A percentile compares a stretch with the other conserved stretches of the same genome.
These are phyloP conservation scores for Puccinia horiana DNA, from an alignment of 1,284 basidiomycete genomes.

Conservation along the genomic window DNA sequence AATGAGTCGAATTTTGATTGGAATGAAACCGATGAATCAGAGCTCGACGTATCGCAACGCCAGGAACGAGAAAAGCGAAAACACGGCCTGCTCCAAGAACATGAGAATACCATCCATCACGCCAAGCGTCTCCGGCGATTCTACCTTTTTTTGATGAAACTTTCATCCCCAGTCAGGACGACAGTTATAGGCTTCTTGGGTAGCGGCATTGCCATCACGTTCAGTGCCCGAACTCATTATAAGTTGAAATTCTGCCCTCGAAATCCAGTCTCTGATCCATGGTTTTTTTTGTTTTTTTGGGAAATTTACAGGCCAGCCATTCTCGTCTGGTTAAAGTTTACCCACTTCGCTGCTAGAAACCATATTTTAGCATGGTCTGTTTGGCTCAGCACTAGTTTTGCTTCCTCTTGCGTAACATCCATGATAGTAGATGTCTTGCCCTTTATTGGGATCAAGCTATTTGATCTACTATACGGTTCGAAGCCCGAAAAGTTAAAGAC, in stretches of 20 bases:
- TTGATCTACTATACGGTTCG: constrained; percentile 31
- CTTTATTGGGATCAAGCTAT: constrained; percentile 16
- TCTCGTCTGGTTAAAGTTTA: constrained; percentile 19
- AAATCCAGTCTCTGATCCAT: background rate
- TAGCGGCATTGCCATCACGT: constrained; percentile 39
- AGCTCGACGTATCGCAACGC: constrained; percentile 25
- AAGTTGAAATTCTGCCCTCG: background rate
- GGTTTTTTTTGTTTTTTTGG: background rate
- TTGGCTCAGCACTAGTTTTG: constrained; percentile 30
- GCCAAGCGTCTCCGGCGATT: constrained; percentile 37
- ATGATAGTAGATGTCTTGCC: constrained; percentile 31
- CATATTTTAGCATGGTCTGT: constrained; percentile 37
- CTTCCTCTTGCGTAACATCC: constrained; percentile 7
- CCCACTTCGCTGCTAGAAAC: background rate
- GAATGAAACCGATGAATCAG: constrained; percentile 43
- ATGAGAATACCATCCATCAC: constrained; percentile 29
- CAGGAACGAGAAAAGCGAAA: constrained; percentile 18
- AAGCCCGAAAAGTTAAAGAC: constrained; percentile 46
- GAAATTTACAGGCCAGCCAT: constrained; percentile 15
- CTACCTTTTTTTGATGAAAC: constrained; percentile 20
- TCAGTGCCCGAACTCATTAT: background rate
- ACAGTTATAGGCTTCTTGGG: constrained; percentile 23
- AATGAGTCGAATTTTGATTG: constrained; percentile 27
- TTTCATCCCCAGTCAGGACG: constrained; percentile 23
- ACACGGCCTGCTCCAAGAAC: background rate